A percentile compares a stretch with the other conserved stretches of the same genome.
These are phyloP conservation scores for Monosporascus ibericus DNA, from an alignment of 2,329 filamentous ascomycete species.

Conservation along the genomic window DNA sequence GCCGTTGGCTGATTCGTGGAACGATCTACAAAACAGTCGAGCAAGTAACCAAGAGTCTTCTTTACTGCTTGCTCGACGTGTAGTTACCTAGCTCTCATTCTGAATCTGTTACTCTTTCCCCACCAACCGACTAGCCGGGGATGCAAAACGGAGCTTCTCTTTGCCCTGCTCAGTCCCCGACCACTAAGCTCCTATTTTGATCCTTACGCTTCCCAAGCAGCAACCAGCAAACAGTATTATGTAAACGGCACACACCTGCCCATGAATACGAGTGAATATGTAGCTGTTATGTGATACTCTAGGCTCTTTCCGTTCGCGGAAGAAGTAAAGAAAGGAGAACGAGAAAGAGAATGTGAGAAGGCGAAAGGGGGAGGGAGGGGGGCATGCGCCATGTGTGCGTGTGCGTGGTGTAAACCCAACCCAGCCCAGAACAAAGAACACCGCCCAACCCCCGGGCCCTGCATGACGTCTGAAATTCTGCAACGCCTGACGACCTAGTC, in stretches of 20 bases:
- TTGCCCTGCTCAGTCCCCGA: no score
- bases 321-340: constrained; percentile 3
- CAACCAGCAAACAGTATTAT: background rate
- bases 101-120: no score
- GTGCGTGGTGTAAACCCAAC: constrained; percentile 20
- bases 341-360: constrained; percentile 4
- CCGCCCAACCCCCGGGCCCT: background rate
- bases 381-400: constrained; percentile 17
- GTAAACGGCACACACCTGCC: background rate
- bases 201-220: background rate
- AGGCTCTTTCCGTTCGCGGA: no score
- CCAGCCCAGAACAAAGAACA: constrained; percentile 16
- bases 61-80: no score
- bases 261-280: no score
- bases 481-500: constrained; percentile 12
- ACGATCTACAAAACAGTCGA: no score
- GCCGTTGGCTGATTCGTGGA: no score
- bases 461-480: constrained; percentile 12
- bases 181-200: constrained; percentile 11
- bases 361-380: background rate
- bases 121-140: no score
- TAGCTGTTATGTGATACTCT: no score
- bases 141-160: no score
- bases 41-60: no score
- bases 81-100: no score